These are phyloP conservation scores for Roridomyces roridus DNA, from an alignment of 768 basidiomycete genomes.

Conservation along the genomic window DNA sequence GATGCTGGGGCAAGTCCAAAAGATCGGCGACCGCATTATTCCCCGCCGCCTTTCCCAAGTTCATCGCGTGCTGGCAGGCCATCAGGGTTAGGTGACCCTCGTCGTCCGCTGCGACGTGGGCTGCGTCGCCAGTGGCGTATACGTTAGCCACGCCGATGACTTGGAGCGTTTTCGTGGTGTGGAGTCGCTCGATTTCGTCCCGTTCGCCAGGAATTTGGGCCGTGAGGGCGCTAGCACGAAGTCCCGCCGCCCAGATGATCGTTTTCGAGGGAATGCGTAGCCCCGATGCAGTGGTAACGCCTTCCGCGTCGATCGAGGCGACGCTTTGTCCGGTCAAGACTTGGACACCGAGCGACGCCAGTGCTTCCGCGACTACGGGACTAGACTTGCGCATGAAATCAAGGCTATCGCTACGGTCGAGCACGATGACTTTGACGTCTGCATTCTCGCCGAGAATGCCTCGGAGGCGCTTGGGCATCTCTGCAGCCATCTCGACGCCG, in stretches of 20 bases:
- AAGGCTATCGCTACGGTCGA: slow-evolving; percentile 17
- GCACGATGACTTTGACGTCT: slow-evolving; percentile 21
- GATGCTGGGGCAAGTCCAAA: slow-evolving; percentile 18
- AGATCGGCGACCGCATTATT: slow-evolving; percentile 28
- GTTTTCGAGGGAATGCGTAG: slow-evolving; percentile 25
- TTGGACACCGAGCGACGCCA: slow-evolving; percentile 20
- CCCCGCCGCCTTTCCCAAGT: slow-evolving; percentile 23
- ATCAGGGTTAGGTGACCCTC: slow-evolving; percentile 22
- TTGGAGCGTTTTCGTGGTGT: slow-evolving; percentile 19
- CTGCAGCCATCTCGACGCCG: slow-evolving; percentile 27
- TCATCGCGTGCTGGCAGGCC: slow-evolving; percentile 28
- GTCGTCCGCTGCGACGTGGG: slow-evolving; percentile 23
- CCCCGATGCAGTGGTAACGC: slow-evolving; percentile 23
- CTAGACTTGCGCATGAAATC: slow-evolving; percentile 24
- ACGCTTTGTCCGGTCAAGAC: slow-evolving; percentile 21
- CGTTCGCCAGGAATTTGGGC: slow-evolving; percentile 25
- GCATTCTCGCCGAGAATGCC: slow-evolving; percentile 21
- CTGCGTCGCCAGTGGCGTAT: slow-evolving; percentile 27
- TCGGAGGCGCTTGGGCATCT: slow-evolving; percentile 26
- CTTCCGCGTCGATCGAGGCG: slow-evolving; percentile 23
- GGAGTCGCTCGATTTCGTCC: slow-evolving; percentile 24
- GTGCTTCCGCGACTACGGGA: slow-evolving; percentile 20
- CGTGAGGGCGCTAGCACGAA: slow-evolving; percentile 27
- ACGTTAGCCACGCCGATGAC: slow-evolving; percentile 23
- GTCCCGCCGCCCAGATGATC: slow-evolving; percentile 30